Evolutionary conservation across 2,329 filamentous ascomycete genomes (phyloP).

Genomic region (Immersiporthe knoxdaviesiana): DNA sequence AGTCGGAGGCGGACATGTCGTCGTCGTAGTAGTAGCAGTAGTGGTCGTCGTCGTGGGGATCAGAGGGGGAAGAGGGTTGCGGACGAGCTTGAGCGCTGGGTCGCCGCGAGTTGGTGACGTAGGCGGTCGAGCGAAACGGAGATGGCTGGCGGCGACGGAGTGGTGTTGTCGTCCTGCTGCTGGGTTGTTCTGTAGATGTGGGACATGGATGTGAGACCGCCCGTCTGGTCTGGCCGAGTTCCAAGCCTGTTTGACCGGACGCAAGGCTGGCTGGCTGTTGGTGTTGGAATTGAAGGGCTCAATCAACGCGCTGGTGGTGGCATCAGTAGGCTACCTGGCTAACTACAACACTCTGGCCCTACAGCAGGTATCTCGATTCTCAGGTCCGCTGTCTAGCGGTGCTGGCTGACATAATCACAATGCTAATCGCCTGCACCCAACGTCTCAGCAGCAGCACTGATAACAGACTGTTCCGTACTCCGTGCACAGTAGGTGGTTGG

Average conservation of each 20-base stretch:
- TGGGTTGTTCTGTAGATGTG: background rate
- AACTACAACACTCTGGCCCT: no score
- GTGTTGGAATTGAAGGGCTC: background rate
- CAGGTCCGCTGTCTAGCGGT: background rate
- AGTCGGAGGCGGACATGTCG: constrained; percentile 44
- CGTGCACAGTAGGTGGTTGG: background rate
- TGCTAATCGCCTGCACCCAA: background rate
- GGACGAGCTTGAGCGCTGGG: background rate
- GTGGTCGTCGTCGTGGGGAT: background rate
- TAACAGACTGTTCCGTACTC: no score
- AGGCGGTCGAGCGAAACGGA: constrained; percentile 11
- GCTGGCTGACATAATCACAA: constrained; percentile 11
- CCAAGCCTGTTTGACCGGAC: background rate
- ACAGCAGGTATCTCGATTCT: background rate
- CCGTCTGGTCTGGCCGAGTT: constrained; percentile 6
- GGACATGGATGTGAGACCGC: constrained; percentile 9
- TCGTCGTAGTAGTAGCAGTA: background rate
- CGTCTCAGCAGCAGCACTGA: background rate
- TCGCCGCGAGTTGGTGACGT: constrained; percentile 9
- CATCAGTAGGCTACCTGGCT: no score
- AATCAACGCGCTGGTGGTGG: background rate
- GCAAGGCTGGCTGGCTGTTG: background rate
- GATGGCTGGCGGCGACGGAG: constrained; percentile 4
- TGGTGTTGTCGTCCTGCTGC: constrained; percentile 15
- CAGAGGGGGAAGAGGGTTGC: background rate